Percentiles rank a stretch among this genome's conserved stretches.
phyloP scores from a whole-genome alignment of 2,329 filamentous ascomycete species.

The Fusarium sp. region DNA sequence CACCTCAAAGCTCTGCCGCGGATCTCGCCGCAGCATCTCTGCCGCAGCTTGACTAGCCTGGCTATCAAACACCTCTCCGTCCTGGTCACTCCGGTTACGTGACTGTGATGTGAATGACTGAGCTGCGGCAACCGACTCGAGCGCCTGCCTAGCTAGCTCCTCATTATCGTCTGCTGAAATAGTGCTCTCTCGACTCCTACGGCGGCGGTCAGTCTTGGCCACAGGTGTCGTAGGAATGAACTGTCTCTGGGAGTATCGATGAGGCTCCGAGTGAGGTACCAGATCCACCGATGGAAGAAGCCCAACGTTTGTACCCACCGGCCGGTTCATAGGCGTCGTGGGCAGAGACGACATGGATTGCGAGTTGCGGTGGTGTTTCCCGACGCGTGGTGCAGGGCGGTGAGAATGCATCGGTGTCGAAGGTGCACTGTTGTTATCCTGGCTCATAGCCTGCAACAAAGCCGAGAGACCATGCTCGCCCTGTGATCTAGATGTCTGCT shows the following conservation, averaged over 20 bases:
- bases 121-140: slow-evolving; percentile 61
- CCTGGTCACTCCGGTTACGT: slow-evolving; percentile 42
- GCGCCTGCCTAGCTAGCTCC: slow-evolving; percentile 62
- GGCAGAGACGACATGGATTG: slow-evolving; percentile 88
- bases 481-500: slow-evolving; percentile 58
- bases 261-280: slow-evolving; percentile 67
- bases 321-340: slow-evolving; percentile 71
- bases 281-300: slow-evolving; percentile 71
- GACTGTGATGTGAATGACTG: slow-evolving; percentile 44
- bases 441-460: slow-evolving; percentile 80
- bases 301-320: slow-evolving; percentile 56
- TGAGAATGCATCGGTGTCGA: slow-evolving; percentile 68
- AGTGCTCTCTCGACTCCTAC: slow-evolving; percentile 83
- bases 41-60: slow-evolving; percentile 81
- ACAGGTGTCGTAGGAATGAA: slow-evolving; percentile 56
- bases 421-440: slow-evolving; percentile 75
- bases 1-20: slow-evolving; percentile 61
- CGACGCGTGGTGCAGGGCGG: slow-evolving; percentile 56
- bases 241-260: slow-evolving; percentile 52
- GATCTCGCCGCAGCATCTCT: slow-evolving; percentile 72
- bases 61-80: slow-evolving; percentile 70
- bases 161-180: slow-evolving; percentile 75
- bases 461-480: slow-evolving; percentile 75
- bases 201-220: slow-evolving; percentile 55
- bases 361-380: slow-evolving; percentile 75